Evolutionary conservation across 345 rosid genomes (phyloP).

Genomic region (Pistacia integerrima): DNA sequence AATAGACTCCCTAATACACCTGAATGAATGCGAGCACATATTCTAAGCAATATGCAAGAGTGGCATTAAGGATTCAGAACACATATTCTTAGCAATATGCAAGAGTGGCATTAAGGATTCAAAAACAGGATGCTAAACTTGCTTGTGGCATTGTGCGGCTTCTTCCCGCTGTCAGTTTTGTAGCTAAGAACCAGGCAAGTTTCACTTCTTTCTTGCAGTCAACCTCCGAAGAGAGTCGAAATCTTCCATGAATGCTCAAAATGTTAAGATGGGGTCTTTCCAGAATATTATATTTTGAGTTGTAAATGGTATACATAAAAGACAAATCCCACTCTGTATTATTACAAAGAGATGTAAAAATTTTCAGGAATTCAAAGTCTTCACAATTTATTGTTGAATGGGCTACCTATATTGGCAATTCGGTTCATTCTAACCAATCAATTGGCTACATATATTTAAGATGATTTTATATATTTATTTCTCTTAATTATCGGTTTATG

Average conservation of each 20-base stretch:
- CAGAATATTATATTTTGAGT: not conserved
- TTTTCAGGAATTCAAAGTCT: not conserved
- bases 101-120: not conserved
- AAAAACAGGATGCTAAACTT: not conserved
- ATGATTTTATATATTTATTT: too few species aligned
- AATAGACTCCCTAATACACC: conserved; percentile 22
- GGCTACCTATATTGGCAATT: not conserved
- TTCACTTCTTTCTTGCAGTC: not conserved
- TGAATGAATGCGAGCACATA: not conserved
- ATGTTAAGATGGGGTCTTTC: not conserved
- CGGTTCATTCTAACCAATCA: too few species aligned
- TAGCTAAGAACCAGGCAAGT: not conserved
- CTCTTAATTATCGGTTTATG: too few species aligned
- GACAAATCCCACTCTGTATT: not conserved
- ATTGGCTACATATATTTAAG: too few species aligned
- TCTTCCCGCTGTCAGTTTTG: not conserved
- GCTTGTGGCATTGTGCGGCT: not conserved
- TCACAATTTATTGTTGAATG: not conserved
- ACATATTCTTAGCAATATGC: not conserved
- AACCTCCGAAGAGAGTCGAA: not conserved
- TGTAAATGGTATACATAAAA: not conserved
- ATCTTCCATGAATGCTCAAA: not conserved
- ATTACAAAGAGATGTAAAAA: not conserved
- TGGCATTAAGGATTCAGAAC: not conserved
- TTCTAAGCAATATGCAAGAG: not conserved